phyloP scores from a whole-genome alignment of 2,329 filamentous ascomycete genomes.

The Lasiodiplodia theobromae region DNA sequence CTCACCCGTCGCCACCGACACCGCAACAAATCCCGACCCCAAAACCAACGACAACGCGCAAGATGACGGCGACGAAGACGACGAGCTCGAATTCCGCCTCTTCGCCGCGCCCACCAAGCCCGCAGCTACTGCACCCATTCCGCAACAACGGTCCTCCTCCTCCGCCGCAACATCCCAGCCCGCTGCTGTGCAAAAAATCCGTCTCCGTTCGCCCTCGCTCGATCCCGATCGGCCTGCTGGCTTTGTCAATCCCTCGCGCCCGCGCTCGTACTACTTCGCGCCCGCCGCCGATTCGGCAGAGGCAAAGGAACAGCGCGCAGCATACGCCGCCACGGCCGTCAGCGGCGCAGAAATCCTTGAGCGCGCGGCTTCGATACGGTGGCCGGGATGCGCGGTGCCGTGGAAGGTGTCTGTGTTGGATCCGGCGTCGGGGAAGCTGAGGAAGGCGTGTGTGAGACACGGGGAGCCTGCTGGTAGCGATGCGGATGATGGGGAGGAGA shows the following conservation, averaged over 20 bases:
- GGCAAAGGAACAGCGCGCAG: background rate
- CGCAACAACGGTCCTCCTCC: background rate
- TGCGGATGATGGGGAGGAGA: background rate
- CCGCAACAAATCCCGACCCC: background rate
- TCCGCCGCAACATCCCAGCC: background rate
- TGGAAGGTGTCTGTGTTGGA: background rate
- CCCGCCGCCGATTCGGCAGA: background rate
- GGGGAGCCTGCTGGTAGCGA: background rate
- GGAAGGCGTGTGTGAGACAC: background rate
- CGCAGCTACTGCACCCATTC: background rate
- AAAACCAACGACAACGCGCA: background rate
- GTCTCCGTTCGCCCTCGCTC: background rate
- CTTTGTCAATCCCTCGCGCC: background rate
- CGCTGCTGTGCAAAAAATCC: background rate
- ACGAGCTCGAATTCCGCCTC: conserved; percentile 21
- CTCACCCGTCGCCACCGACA: no score
- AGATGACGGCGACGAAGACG: background rate
- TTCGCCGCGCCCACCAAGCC: background rate
- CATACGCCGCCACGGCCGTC: background rate
- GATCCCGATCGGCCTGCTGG: background rate
- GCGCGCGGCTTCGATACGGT: background rate
- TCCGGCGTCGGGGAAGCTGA: background rate
- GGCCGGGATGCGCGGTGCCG: background rate
- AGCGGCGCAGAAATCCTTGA: background rate
- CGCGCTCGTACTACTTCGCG: conserved; percentile 4